Conservation (phyloP, 1,139 yeast species). For the Taiozyma sp. region DNA sequence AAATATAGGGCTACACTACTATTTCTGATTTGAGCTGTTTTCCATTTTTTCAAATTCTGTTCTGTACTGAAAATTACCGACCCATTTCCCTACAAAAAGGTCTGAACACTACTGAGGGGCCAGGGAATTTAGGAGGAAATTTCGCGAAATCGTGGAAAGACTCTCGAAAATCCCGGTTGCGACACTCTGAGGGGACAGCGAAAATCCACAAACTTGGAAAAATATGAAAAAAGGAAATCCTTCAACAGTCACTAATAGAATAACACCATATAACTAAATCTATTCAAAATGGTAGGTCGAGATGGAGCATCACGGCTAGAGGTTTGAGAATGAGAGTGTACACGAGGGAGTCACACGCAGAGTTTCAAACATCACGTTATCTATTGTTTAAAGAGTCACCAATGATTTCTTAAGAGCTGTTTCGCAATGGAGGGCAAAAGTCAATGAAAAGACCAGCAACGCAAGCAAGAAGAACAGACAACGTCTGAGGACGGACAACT, state of each 20-base stretch:
- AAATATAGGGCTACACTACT: background rate
- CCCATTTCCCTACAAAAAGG: background rate
- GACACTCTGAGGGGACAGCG: background rate
- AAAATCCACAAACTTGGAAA: background rate
- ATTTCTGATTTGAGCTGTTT: background rate
- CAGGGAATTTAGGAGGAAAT: background rate
- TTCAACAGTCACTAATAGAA: background rate
- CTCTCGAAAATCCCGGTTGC: constrained; percentile 1
- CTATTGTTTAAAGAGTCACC: background rate
- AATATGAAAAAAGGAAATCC: background rate
- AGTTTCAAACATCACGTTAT: background rate
- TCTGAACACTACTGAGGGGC: background rate
- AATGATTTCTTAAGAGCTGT: background rate
- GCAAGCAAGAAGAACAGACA: background rate
- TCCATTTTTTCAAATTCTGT: background rate
- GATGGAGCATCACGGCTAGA: background rate
- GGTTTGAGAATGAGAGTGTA: background rate
- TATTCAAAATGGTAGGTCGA: constrained; percentile 33
- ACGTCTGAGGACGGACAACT: background rate
- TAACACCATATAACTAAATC: constrained; percentile 12
- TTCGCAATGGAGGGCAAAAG: background rate
- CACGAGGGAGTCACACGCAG: background rate
- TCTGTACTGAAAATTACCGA: background rate
- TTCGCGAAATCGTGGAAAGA: background rate
- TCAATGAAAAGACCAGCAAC: background rate